A percentile compares a stretch with the other conserved stretches of the same genome.
phyloP scores from a whole-genome alignment of 371 early-diverging fungal genomes.

The Lichtheimia corymbifera region DNA sequence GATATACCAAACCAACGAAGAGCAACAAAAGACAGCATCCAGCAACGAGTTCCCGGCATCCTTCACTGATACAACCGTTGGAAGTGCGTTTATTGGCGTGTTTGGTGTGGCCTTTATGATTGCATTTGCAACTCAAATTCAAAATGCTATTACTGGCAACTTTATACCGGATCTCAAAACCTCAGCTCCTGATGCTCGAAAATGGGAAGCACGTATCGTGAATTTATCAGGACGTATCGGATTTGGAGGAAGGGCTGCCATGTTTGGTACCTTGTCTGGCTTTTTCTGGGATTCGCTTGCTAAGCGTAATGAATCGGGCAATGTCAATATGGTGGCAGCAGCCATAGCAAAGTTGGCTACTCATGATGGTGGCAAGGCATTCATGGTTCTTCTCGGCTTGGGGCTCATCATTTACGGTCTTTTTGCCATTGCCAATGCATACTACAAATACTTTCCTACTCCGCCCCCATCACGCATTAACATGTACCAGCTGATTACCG shows the following conservation, averaged over 20 bases:
- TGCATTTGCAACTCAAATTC: slow-evolving; percentile 44
- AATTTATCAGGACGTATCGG: slow-evolving; percentile 42
- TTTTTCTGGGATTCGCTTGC: slow-evolving; percentile 51
- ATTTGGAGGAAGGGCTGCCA: slow-evolving; percentile 40
- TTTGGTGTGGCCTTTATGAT: slow-evolving; percentile 46
- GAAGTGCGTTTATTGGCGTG: slow-evolving; percentile 39
- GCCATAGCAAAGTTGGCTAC: slow-evolving; percentile 35
- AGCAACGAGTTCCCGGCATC: slow-evolving; percentile 44
- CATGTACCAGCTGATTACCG: slow-evolving; percentile 16
- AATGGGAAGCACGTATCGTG: slow-evolving; percentile 34
- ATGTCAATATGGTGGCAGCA: slow-evolving; percentile 38
- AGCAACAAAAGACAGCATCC: slow-evolving; percentile 36
- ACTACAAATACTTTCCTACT: slow-evolving; percentile 51
- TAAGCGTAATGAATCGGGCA: slow-evolving; percentile 31
- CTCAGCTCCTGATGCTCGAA: slow-evolving; percentile 27
- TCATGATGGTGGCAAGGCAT: slow-evolving; percentile 33
- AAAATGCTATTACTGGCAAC: slow-evolving; percentile 40
- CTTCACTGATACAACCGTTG: slow-evolving; percentile 31
- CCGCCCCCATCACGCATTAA: slow-evolving; percentile 41
- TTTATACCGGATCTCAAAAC: slow-evolving; percentile 43
- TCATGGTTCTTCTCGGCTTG: slow-evolving; percentile 40
- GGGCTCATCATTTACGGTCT: slow-evolving; percentile 42
- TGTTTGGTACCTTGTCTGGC: slow-evolving; percentile 45
- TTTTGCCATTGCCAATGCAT: slow-evolving; percentile 42
- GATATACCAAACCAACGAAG: slow-evolving; percentile 39